These are phyloP conservation scores for Mucor sp. DNA, from an alignment of 371 early-diverging fungal genomes.

Conservation along the genomic window DNA sequence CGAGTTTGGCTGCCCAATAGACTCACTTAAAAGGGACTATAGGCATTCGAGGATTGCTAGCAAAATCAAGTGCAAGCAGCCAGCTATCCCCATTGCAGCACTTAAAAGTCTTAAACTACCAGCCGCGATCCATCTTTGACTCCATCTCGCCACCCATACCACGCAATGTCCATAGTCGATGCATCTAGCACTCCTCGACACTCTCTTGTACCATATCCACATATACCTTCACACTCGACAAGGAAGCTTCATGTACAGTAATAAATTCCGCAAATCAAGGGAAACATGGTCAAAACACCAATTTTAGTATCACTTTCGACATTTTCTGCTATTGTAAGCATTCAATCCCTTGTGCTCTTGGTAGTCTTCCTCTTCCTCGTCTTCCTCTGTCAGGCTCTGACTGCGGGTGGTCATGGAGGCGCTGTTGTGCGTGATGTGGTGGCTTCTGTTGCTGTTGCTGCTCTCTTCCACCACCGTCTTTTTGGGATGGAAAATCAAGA, in stretches of 20 bases:
- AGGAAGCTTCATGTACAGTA: background rate
- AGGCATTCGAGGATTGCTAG: conserved; percentile 12
- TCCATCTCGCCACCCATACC: conserved; percentile 10
- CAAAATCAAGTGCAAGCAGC: background rate
- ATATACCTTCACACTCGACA: background rate
- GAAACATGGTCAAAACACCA: background rate
- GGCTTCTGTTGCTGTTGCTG: background rate
- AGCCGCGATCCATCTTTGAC: conserved; percentile 18
- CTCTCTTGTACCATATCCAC: conserved; percentile 3
- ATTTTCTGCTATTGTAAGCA: background rate
- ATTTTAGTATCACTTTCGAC: background rate
- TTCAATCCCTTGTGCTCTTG: background rate
- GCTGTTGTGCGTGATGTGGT: background rate
- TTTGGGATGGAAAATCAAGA: conserved; percentile 49
- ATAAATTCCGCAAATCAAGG: background rate
- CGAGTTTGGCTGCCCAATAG: background rate
- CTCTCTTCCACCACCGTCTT: conserved; percentile 3
- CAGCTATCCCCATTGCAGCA: conserved; percentile 12
- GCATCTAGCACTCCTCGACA: background rate
- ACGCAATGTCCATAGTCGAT: conserved; percentile 17
- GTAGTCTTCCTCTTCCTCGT: background rate
- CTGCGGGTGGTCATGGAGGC: background rate
- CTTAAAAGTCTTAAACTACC: conserved; percentile 21
- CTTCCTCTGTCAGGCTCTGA: background rate
- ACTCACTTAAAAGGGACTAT: background rate